phyloP scores from a whole-genome alignment of 1,284 basidiomycete species.

The Takashimella tepidaria region DNA sequence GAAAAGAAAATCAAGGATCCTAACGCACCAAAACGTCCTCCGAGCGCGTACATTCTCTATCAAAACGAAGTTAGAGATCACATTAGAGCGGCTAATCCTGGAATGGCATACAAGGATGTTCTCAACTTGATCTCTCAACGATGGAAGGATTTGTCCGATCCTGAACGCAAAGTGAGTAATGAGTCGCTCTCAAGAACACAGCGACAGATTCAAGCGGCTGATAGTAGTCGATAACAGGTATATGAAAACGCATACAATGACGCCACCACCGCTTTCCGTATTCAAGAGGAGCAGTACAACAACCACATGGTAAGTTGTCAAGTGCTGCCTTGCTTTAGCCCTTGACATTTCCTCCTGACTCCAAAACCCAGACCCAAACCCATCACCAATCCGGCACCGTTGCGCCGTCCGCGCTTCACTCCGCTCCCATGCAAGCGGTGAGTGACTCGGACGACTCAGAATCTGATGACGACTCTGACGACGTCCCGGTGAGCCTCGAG shows the following conservation, averaged over 20 bases:
- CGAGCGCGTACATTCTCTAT: conserved; percentile 91
- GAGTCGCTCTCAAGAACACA: no score
- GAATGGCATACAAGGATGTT: conserved; percentile 66
- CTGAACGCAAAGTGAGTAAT: conserved; percentile 64
- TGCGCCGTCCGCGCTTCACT: conserved; percentile 4
- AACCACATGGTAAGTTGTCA: conserved; percentile 10
- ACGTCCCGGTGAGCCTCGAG: background rate
- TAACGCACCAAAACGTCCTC: conserved; percentile 87
- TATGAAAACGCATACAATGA: conserved; percentile 29
- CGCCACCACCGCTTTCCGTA: conserved; percentile 23
- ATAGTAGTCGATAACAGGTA: conserved; percentile 15
- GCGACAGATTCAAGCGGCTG: no score
- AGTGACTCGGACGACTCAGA: conserved; percentile 11
- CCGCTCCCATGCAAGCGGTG: background rate
- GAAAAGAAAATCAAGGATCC: conserved; percentile 67
- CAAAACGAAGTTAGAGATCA: conserved; percentile 83
- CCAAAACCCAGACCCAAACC: conserved; percentile 2
- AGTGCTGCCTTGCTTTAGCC: background rate
- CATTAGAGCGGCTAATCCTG: conserved; percentile 55
- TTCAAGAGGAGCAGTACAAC: conserved; percentile 28
- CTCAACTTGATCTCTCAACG: conserved; percentile 64
- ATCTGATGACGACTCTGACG: conserved; percentile 10
- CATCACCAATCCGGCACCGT: conserved; percentile 2
- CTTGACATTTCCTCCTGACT: conserved; percentile 1
- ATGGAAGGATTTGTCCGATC: conserved; percentile 66